These are phyloP conservation scores for Alternaria novae-zelandiae DNA, from an alignment of 2,329 filamentous ascomycete genomes.

Conservation along the genomic window DNA sequence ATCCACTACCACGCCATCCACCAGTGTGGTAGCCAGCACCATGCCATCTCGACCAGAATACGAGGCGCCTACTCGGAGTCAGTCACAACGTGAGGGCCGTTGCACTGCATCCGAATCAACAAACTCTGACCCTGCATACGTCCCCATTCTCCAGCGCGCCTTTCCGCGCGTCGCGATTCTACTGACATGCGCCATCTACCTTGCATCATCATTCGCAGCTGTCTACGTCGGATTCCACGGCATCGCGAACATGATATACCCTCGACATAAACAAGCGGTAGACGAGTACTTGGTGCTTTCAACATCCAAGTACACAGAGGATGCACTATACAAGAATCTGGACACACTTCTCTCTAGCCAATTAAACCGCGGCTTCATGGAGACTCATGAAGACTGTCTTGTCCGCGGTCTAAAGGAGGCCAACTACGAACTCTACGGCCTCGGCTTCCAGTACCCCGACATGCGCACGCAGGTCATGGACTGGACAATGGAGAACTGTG, in stretches of 20 bases:
- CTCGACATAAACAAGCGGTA: constrained; percentile 10
- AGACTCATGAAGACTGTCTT: constrained; percentile 35
- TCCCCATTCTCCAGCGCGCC: background rate
- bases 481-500: constrained; percentile 33
- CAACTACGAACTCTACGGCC: constrained; percentile 11
- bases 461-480: constrained; percentile 23
- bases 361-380: constrained; percentile 20
- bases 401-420: constrained; percentile 24
- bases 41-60: background rate
- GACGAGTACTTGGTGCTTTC: constrained; percentile 1
- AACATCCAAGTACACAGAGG: constrained; percentile 1
- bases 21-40: background rate
- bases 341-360: constrained; percentile 8
- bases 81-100: background rate
- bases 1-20: background rate
- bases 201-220: constrained; percentile 10
- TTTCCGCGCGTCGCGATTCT: constrained; percentile 12
- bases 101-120: background rate
- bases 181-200: constrained; percentile 7
- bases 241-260: constrained; percentile 1
- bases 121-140: background rate
- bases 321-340: constrained; percentile 10
- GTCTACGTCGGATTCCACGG: constrained; percentile 8
- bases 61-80: background rate
- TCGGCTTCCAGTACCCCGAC: constrained; percentile 19